Evolutionary conservation across 306 rosid genomes (phyloP).

Genomic region (Echinosophora koreensis): DNA sequence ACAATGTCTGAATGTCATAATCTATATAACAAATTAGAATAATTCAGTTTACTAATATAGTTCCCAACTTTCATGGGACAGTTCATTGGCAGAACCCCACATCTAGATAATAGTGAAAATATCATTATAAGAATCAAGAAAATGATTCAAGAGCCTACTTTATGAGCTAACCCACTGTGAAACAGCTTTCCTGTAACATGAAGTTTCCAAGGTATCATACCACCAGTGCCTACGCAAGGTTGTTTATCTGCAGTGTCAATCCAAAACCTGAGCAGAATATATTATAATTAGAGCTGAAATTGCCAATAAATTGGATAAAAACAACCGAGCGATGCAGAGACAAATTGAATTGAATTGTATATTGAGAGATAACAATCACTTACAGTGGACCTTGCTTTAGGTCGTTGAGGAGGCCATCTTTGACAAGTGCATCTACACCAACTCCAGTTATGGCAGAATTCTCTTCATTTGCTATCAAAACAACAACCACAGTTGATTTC

Average conservation of each 20-base stretch:
- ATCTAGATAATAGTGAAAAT: neutral
- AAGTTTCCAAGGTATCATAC: slow-evolving; percentile 93
- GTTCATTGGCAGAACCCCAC: neutral
- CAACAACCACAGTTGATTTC: slow-evolving; percentile 86
- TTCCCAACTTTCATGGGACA: slow-evolving; percentile 6
- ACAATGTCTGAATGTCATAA: too few relatives aligned
- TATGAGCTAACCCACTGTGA: slow-evolving; percentile 92
- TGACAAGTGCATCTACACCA: slow-evolving; percentile 90
- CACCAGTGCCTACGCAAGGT: slow-evolving; percentile 96
- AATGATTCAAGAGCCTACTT: slow-evolving; percentile 54
- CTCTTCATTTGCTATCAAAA: slow-evolving; percentile 93
- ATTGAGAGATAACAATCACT: slow-evolving; percentile 46
- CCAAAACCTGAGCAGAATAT: slow-evolving; percentile 72
- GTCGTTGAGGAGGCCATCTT: slow-evolving; percentile 75
- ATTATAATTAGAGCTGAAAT: slow-evolving; percentile 5
- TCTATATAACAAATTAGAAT: neutral
- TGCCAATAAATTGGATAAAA: neutral
- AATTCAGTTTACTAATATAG: neutral
- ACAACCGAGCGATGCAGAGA: slow-evolving; percentile 3
- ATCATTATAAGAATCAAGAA: slow-evolving; percentile 2
- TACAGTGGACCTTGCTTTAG: slow-evolving; percentile 88
- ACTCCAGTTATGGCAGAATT: slow-evolving; percentile 83
- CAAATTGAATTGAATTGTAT: neutral
- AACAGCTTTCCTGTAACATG: slow-evolving; percentile 83
- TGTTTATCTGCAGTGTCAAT: slow-evolving; percentile 94